Evolutionary conservation across 345 rosid genomes (phyloP).

Genomic region (Euphorbia pulcherrima): DNA sequence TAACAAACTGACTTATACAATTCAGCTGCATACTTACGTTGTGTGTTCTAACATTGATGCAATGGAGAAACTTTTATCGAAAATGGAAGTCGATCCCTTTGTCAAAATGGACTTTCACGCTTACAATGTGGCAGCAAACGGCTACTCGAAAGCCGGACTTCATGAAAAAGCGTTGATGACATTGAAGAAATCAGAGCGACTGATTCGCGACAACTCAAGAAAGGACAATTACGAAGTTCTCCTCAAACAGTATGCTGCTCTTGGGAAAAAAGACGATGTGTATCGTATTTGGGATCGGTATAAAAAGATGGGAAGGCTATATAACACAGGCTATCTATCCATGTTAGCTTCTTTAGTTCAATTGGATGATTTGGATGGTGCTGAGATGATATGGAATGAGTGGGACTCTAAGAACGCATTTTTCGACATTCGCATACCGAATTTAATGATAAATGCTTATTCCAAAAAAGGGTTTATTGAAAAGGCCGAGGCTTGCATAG

Average conservation of each 20-base stretch:
- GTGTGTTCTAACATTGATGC: background rate
- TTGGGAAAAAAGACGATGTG: conserved; percentile 24
- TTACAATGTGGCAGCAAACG: conserved; percentile 25
- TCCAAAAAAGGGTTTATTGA: conserved; percentile 23
- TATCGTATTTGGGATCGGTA: conserved; percentile 28
- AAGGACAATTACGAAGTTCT: conserved; percentile 2
- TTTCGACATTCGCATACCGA: conserved; percentile 25
- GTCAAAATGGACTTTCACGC: conserved; percentile 12
- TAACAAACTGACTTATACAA: background rate
- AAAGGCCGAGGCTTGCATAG: conserved; percentile 25
- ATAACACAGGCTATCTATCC: conserved; percentile 22
- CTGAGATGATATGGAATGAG: conserved; percentile 18
- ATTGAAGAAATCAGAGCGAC: conserved; percentile 24
- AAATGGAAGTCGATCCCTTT: conserved; percentile 7
- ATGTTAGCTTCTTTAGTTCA: conserved; percentile 23
- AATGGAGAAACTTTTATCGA: conserved; percentile 8
- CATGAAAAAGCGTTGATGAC: conserved; percentile 20
- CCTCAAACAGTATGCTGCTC: conserved; percentile 16
- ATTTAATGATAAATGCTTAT: conserved; percentile 24
- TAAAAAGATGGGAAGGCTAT: conserved; percentile 11
- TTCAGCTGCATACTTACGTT: background rate
- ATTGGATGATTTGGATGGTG: conserved; percentile 34
- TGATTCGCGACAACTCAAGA: conserved; percentile 1
- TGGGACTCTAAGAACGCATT: background rate
- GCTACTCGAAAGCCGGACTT: conserved; percentile 24